Evolutionary conservation across 2,329 filamentous ascomycete genomes (phyloP).

Genomic region (Esteya vermicola): DNA sequence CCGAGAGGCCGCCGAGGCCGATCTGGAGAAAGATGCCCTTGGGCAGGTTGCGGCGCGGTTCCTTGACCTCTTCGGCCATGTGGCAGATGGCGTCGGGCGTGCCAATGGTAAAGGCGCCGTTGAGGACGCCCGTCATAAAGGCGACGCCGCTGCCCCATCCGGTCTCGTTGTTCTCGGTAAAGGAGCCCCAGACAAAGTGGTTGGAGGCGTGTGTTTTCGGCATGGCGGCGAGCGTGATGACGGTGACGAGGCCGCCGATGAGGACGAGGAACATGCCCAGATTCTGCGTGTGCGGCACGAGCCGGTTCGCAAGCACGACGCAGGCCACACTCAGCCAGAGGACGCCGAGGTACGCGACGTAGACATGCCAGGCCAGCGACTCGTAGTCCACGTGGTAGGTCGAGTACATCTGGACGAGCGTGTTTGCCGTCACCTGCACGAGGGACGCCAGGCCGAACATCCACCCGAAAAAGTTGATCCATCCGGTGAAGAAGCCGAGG

Average conservation of each 20-base stretch:
- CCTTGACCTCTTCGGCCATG: conserved; percentile 44
- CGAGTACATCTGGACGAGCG: conserved; percentile 46
- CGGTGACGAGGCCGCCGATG: conserved; percentile 34
- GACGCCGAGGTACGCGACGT: conserved; percentile 40
- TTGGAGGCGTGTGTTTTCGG: conserved; percentile 34
- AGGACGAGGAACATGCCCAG: conserved; percentile 41
- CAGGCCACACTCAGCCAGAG: conserved; percentile 37
- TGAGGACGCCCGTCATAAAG: conserved; percentile 50
- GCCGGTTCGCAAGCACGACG: conserved; percentile 41
- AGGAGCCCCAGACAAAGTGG: conserved; percentile 37
- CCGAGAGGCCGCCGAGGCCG: conserved; percentile 29
- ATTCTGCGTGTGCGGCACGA: conserved; percentile 36
- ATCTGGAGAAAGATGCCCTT: conserved; percentile 35
- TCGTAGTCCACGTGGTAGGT: conserved; percentile 40
- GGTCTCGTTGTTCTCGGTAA: conserved; percentile 30
- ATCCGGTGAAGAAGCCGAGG: conserved; percentile 31
- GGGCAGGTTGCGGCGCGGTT: conserved; percentile 36
- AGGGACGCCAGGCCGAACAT: conserved; percentile 48
- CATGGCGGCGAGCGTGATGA: conserved; percentile 39
- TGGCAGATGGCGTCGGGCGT: conserved; percentile 50
- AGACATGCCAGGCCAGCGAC: conserved; percentile 42
- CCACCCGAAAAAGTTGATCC: conserved; percentile 45
- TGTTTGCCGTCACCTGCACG: conserved; percentile 42
- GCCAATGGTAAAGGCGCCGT: conserved; percentile 50
- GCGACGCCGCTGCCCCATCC: conserved; percentile 46